Evolutionary conservation across 768 basidiomycete species (phyloP), one percentile per base, ranked within the genome.

Genomic region (Suillus spraguei): DNA sequence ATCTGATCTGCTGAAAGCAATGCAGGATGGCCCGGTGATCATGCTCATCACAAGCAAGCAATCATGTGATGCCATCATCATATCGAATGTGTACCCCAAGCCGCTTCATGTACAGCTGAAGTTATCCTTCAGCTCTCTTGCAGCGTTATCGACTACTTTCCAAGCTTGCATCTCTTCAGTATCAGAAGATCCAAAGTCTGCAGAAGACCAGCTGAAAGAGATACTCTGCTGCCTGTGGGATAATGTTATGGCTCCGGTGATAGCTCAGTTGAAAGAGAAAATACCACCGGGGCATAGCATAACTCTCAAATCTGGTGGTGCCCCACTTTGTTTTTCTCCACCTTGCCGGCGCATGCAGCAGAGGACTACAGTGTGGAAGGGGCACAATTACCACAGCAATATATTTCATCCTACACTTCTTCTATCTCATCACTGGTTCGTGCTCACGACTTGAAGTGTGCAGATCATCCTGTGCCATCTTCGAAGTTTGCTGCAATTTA

Each of bases 251-350:
- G n/a, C 4, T 7, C 64, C 64, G 20, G 58, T 65, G 24, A 36
- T 63, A 5, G 17, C 5, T 32, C 41, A 42, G 44, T 33, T 65
- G 44, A 17, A 64, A 42, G 13, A 60, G n/a, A 20, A n/a, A 13
- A 13, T 60, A 0, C 32, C 16, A 36, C 55, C 32, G 7, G 13
- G 47, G 47, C 24, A 7, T 28, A 38, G n/a, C n/a, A n/a, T n/a
- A n/a, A 38, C 17, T 65, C 64, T 28, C 54, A 62, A 13, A 53
- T 65, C 36, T 65, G 64, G 60, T 68, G 65, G 67, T 67, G 61
- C 38, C 56, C 65, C 11, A 66, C 65, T 16, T 62, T 56, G 5
- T 8, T 59, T 8, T 66, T 67, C 36, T 50, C 66, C 22, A 49
- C 61, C 7, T 35, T 67, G 22, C 66, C 66, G 8, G 11, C 66